These are phyloP conservation scores for Nicotiana otophora DNA, from an alignment of 257 asterid species.

Conservation along the genomic window DNA sequence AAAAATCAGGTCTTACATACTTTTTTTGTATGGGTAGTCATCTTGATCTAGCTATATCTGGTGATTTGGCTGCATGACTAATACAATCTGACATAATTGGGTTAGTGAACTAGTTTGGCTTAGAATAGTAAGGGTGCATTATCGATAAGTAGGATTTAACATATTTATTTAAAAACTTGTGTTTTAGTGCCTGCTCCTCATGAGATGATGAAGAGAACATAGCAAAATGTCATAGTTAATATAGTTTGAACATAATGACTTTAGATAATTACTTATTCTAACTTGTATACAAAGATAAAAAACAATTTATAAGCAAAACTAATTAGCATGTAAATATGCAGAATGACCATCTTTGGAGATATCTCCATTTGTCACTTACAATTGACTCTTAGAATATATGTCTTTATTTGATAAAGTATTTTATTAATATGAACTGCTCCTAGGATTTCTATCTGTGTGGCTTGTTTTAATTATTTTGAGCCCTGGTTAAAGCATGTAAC, in stretches of 20 bases:
- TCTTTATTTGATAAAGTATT: not conserved
- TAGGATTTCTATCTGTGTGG: not conserved
- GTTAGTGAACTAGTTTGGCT: constrained; percentile 2
- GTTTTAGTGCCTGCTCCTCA: not conserved
- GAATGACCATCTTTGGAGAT: not conserved
- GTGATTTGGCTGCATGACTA: not conserved
- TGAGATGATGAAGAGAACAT: not conserved
- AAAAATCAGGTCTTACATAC: not conserved
- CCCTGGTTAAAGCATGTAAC: not conserved
- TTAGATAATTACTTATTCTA: not conserved
- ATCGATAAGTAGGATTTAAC: not conserved
- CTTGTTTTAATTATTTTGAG: not conserved
- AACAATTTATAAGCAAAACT: not conserved
- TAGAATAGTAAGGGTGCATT: not conserved
- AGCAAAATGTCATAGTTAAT: not conserved
- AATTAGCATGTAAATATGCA: not conserved
- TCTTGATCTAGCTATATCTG: not conserved
- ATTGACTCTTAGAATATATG: not conserved
- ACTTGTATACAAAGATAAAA: not conserved
- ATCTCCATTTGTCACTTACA: not conserved
- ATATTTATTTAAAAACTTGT: not conserved
- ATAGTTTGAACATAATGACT: not conserved
- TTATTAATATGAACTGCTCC: not conserved
- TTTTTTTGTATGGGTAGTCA: not conserved
- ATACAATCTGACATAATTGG: not conserved